These are phyloP conservation scores for Simplicillium aogashimaense DNA, from an alignment of 2,329 filamentous ascomycete species.

Conservation along the genomic window DNA sequence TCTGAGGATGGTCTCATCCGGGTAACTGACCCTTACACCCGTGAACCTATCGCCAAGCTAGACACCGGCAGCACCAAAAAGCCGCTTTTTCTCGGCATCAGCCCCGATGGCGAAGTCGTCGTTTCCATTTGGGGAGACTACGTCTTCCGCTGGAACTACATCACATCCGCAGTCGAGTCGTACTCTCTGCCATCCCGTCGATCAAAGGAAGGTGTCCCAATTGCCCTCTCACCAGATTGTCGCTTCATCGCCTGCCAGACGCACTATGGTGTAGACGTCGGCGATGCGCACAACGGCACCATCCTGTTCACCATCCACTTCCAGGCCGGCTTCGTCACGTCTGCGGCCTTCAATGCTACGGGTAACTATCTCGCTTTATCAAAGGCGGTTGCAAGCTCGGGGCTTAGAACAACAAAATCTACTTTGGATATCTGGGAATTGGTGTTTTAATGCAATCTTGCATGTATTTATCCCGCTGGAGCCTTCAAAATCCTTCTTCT, in stretches of 20 bases:
- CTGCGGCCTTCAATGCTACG: slow-evolving; percentile 20
- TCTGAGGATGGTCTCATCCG: slow-evolving; percentile 18
- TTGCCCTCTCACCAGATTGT: slow-evolving; percentile 24
- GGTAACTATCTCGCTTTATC: slow-evolving; percentile 19
- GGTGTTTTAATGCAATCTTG: slow-evolving; percentile 11
- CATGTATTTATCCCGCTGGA: neutral
- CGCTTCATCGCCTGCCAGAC: slow-evolving; percentile 23
- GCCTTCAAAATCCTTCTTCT: too few relatives aligned
- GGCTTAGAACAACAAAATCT: slow-evolving; percentile 12
- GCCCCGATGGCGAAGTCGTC: slow-evolving; percentile 17
- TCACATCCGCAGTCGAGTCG: slow-evolving; percentile 16
- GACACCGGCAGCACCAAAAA: slow-evolving; percentile 17
- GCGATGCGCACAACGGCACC: slow-evolving; percentile 20
- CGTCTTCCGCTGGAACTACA: slow-evolving; percentile 22
- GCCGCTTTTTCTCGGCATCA: slow-evolving; percentile 15
- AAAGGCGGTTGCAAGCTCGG: slow-evolving; percentile 14
- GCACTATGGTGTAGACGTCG: slow-evolving; percentile 23
- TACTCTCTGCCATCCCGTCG: slow-evolving; percentile 20
- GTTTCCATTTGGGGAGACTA: slow-evolving; percentile 23
- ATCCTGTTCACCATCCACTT: slow-evolving; percentile 20
- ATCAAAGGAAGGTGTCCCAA: slow-evolving; percentile 22
- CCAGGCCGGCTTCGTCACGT: slow-evolving; percentile 18
- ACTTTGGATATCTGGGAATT: slow-evolving; percentile 18
- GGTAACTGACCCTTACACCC: slow-evolving; percentile 11
- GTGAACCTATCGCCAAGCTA: slow-evolving; percentile 16